Conservation (phyloP, 2,329 filamentous ascomycete genomes). For the Fusarium verticillioides region DNA sequence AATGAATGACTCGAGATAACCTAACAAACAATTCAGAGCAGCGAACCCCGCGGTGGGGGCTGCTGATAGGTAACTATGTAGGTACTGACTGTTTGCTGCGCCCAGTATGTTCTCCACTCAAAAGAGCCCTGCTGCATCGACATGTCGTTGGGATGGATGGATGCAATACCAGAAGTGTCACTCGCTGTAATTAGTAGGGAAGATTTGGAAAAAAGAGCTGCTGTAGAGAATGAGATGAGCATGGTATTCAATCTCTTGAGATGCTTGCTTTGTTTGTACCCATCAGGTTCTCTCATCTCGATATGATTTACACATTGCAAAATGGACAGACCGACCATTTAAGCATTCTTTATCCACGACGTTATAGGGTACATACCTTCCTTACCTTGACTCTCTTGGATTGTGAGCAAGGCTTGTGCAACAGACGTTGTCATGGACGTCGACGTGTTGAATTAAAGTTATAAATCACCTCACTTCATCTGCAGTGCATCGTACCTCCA, state of each 20-base stretch:
- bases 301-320: neutral
- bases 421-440: neutral
- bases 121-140: neutral
- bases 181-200: neutral
- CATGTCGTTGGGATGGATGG: neutral
- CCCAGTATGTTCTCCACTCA: constrained; percentile 23
- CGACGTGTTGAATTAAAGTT: neutral
- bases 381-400: neutral
- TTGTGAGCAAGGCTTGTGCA: neutral
- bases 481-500: neutral
- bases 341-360: neutral
- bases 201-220: neutral
- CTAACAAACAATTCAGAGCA: neutral
- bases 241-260: neutral
- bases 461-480: neutral
- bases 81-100: constrained; percentile 3
- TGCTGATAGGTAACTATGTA: neutral
- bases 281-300: neutral
- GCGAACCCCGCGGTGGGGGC: constrained; percentile 35
- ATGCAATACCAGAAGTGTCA: neutral
- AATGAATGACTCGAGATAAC: neutral
- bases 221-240: neutral
- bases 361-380: neutral
- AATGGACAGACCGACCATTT: neutral
- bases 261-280: neutral